Evolutionary conservation across 306 rosid species (phyloP), one percentile per base, ranked within the genome.

Genomic region (Luffa acutangula): DNA sequence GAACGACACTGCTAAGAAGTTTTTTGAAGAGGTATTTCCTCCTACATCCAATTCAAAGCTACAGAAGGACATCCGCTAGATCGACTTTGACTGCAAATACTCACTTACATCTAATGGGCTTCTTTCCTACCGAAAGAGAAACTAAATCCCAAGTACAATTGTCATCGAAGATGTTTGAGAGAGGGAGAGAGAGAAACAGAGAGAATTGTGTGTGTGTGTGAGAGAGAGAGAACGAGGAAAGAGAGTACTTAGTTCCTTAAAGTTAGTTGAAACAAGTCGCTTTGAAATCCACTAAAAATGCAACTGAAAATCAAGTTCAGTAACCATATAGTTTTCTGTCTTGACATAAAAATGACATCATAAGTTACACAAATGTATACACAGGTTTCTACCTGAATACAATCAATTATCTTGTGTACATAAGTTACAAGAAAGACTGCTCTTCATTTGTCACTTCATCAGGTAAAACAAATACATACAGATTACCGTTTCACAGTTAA

Each of bases 341-440:
- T 52, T 52, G 21, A 37, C n/a, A 39, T 3, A 66, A 66, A 37
- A 67, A 42, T 41, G 34, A 41, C 34, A 67, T 41, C 75, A 67
- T 67, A 67, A 67, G 75, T 67, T 75, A 75, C 63, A 75, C 14
- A 52, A 52, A 75, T 33, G 62, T 17, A 53, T 34, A 51, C 45
- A 75, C 31, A 34, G 33, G 45, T 52, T 49, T 75, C 78, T 75
- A 75, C 48, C 63, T 52, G 48, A 75, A 75, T 75, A 75, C 48
- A 75, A 52, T 34, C 78, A 52, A 52, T 51, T 11, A 52, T 52
- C 77, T 72, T 31, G 77, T 73, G 77, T 73, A 75, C 78, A 75
- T 54, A 52, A 51, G 78, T 51, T 51, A 49, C 58, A 52, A 34
- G 25, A 51, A 33, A 34, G 48, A 51, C 48, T 4, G 13, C 42